Percentiles rank a stretch among this genome's conserved stretches.
These are phyloP conservation scores for Penicillium crustosum DNA, from an alignment of 2,329 filamentous ascomycete species.

Conservation along the genomic window DNA sequence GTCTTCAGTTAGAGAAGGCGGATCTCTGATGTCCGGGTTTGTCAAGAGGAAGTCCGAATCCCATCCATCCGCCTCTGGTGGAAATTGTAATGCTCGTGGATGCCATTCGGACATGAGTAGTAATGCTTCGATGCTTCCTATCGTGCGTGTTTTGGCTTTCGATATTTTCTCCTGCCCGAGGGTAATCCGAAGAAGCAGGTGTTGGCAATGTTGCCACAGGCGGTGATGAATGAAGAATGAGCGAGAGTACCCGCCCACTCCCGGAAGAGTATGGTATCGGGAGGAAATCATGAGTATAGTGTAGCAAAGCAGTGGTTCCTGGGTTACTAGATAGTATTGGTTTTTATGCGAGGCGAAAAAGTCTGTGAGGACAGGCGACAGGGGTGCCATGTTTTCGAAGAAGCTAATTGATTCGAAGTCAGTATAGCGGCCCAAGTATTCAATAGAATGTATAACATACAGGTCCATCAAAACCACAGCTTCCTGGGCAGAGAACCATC, in stretches of 20 bases:
- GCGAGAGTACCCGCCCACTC: conserved; percentile 43
- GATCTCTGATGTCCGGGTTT: not conserved
- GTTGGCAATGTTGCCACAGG: conserved; percentile 54
- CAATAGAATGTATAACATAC: conserved; percentile 22
- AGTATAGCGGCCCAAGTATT: not conserved
- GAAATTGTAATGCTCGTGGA: not conserved
- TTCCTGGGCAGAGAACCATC: conserved; percentile 55
- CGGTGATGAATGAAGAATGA: conserved; percentile 53
- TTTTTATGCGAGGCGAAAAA: conserved; percentile 50
- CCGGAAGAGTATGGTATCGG: conserved; percentile 45
- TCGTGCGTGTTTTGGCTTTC: conserved; percentile 48
- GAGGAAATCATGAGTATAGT: conserved; percentile 53
- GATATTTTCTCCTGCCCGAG: conserved; percentile 54
- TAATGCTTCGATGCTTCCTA: conserved; percentile 46
- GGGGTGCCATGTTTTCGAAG: conserved; percentile 43
- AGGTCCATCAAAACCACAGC: conserved; percentile 52
- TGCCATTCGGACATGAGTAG: not conserved
- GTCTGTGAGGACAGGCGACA: conserved; percentile 51
- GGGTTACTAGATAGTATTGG: conserved; percentile 49
- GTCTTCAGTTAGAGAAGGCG: not conserved
- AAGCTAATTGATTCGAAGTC: not conserved
- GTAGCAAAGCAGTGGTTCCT: conserved; percentile 54
- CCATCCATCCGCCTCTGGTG: not conserved
- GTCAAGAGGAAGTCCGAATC: not conserved
- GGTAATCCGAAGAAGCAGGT: conserved; percentile 52